A percentile compares a stretch with the other conserved stretches of the same genome.
These are phyloP conservation scores for Acanthamoeba rhysodes DNA, from an alignment of 208 protist genomes.

Conservation along the genomic window DNA sequence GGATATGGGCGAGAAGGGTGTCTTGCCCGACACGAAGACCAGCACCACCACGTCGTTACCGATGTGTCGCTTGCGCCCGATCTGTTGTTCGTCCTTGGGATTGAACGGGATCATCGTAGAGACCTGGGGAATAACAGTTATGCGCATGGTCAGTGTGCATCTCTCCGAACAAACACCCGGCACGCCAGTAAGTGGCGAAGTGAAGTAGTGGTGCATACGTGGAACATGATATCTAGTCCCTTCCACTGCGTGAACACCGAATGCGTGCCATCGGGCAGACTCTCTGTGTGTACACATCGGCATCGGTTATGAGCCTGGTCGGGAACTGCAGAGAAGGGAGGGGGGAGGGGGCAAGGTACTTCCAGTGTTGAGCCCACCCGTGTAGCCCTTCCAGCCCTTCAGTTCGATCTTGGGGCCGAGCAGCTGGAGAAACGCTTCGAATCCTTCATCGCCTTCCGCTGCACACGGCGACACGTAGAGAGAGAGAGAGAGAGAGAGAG, in stretches of 20 bases:
- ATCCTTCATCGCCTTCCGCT: constrained; percentile 64
- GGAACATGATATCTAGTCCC: constrained; percentile 69
- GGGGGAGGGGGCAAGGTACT: background rate
- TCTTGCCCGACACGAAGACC: constrained; percentile 60
- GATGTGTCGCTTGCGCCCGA: constrained; percentile 65
- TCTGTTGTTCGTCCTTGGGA: constrained; percentile 66
- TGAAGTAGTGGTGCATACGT: background rate
- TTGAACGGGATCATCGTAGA: constrained; percentile 55
- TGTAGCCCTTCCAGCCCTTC: constrained; percentile 61
- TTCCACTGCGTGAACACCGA: constrained; percentile 68
- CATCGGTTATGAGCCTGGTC: background rate
- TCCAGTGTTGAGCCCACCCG: constrained; percentile 41
- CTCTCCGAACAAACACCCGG: too few relatives aligned
- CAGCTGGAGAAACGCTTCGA: constrained; percentile 28
- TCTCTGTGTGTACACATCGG: background rate
- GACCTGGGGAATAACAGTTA: background rate
- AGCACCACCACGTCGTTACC: constrained; percentile 60
- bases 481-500: background rate
- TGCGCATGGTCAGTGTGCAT: background rate
- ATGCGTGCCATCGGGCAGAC: constrained; percentile 18
- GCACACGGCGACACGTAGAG: background rate
- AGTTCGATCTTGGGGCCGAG: constrained; percentile 41
- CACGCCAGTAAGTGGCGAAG: background rate
- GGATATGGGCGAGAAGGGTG: constrained; percentile 63
- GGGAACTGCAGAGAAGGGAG: background rate